phyloP scores from a whole-genome alignment of 1,284 basidiomycete genomes.

The Earliella scabrosa region DNA sequence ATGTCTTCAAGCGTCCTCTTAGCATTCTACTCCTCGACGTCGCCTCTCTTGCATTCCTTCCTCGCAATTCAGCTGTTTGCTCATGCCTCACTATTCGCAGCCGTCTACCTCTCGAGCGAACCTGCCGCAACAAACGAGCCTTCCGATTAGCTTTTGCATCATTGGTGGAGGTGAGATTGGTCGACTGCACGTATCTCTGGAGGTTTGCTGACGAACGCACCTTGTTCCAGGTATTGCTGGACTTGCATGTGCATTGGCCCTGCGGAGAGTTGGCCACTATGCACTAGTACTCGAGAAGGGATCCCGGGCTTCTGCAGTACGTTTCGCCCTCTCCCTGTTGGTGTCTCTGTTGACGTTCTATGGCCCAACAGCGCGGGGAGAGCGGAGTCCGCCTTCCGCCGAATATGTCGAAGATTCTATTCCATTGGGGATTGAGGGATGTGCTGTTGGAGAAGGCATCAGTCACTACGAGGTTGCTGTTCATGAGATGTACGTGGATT shows the following conservation, averaged over 20 bases:
- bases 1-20: background rate
- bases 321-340: slow-evolving; percentile 13
- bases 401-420: slow-evolving; percentile 59
- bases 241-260: slow-evolving; percentile 55
- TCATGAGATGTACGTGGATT: slow-evolving; percentile 40
- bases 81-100: slow-evolving; percentile 2
- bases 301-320: slow-evolving; percentile 37
- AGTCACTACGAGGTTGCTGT: slow-evolving; percentile 42
- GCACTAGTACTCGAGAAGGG: slow-evolving; percentile 57
- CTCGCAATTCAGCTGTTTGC: too few species aligned
- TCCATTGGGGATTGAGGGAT: slow-evolving; percentile 56
- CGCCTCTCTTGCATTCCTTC: background rate
- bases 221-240: slow-evolving; percentile 43
- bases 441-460: slow-evolving; percentile 40
- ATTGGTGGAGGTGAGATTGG: slow-evolving; percentile 48
- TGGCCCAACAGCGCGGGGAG: slow-evolving; percentile 21
- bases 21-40: background rate
- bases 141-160: slow-evolving; percentile 50
- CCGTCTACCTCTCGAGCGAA: slow-evolving; percentile 17
- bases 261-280: slow-evolving; percentile 57
- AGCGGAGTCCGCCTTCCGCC: slow-evolving; percentile 56
- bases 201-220: background rate
- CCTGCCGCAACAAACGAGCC: slow-evolving; percentile 29
- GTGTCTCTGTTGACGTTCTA: background rate
- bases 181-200: background rate